Evolutionary conservation across 1,284 basidiomycete species (phyloP), one percentile per base, ranked within the genome.

Genomic region (Rhodofomes roseus): DNA sequence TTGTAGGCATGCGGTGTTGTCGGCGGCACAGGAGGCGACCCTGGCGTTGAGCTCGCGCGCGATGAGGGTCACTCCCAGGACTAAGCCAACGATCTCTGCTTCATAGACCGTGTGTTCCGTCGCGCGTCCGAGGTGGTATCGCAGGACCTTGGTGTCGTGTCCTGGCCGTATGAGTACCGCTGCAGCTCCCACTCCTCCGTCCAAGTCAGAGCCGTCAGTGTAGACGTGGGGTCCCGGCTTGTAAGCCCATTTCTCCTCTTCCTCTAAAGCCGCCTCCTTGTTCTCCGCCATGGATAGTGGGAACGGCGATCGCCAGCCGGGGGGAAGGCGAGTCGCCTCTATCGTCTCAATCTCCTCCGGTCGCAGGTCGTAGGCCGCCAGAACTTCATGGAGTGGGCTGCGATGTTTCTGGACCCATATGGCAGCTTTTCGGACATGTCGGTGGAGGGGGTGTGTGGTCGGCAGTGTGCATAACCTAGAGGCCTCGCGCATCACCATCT

Each of bases 381-480:
- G 31, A n/a, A 71, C 57, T 48, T 68, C 57, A 46, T 70, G 66
- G 0, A 70, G 57, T 0, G 64, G 56, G 1, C 61, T 55, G 6
- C 63, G 58, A 52, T 72, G 70, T 2, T 36, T 1, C 22, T 60
- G 56, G 20, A 70, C 62, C 25, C 22, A 31, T 6, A 12, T 31
- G 11, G 53, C 53, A 0, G 68, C 65, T 1, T 54, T 36, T 6
- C 44, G 46, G 9, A 69, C 62, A 0, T 55, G 54, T 1, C 52
- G 20, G 31, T 59, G n/a, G 0, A 78, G 66, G 0, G 76, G 79
- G 62, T 79, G 74, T 0, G 63, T 52, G 0, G 18, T 4, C 0
- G 75, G 74, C 0, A 79, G 67, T 0, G 74, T 72, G 23, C 69
- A 65, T 0, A 79, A 59, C 0, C 73, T 56, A 1, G 75, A 36